These are phyloP conservation scores for Cystofilobasidium capitatum DNA, from an alignment of 768 basidiomycete species.

Conservation along the genomic window DNA sequence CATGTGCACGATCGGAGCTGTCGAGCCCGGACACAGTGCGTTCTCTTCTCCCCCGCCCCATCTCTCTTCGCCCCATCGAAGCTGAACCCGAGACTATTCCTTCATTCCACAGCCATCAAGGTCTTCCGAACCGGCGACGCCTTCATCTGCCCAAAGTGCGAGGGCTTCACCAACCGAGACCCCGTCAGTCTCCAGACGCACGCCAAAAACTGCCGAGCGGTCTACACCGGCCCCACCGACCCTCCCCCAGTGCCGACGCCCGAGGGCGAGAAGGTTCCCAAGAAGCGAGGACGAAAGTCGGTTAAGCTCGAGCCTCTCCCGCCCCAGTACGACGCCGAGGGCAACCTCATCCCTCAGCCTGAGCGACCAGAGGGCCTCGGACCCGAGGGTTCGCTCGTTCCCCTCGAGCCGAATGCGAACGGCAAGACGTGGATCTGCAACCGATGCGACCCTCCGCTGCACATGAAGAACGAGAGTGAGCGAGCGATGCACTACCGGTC, in stretches of 20 bases:
- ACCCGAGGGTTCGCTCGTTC: not conserved
- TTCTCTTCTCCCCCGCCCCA: no score
- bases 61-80: no score
- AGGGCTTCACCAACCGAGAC: not conserved
- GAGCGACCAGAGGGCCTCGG: not conserved
- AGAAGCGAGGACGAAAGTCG: slow-evolving; percentile 1
- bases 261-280: not conserved
- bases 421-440: not conserved
- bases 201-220: not conserved
- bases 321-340: not conserved
- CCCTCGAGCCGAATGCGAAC: not conserved
- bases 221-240: not conserved
- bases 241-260: not conserved
- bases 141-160: not conserved
- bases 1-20: not conserved
- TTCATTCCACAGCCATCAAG: not conserved
- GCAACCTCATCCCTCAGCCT: not conserved
- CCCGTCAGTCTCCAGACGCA: slow-evolving; percentile 8
- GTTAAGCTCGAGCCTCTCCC: not conserved
- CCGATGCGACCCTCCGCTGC: slow-evolving; percentile 1
- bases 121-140: not conserved
- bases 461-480: not conserved
- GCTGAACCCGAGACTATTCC: no score
- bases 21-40: not conserved
- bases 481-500: slow-evolving; percentile 8